phyloP scores from a whole-genome alignment of 495 filamentous ascomycete species.

The Pyrenula aspistea region DNA sequence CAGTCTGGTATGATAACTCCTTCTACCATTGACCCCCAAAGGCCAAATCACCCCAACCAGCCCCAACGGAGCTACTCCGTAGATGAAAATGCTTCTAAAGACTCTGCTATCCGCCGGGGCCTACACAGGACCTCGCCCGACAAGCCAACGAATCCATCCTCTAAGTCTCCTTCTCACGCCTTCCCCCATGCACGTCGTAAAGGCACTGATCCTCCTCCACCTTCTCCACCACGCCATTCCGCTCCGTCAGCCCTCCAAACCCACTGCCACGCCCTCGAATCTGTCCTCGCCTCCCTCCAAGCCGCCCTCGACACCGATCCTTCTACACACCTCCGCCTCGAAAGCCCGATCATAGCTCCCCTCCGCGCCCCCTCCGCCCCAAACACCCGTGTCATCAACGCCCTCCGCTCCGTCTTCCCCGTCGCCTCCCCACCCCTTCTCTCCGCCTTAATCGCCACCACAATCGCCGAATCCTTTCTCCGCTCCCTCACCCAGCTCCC shows the following conservation, averaged over 20 bases:
- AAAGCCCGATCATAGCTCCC: background rate
- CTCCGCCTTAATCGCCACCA: conserved; percentile 19
- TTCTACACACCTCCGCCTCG: background rate
- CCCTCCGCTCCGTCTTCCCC: conserved; percentile 2
- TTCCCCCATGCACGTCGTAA: no score
- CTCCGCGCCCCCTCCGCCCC: background rate
- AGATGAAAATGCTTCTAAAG: background rate
- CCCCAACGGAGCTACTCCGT: background rate
- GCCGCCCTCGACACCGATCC: background rate
- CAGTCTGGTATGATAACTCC: background rate
- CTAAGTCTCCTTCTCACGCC: background rate
- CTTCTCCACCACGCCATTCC: background rate
- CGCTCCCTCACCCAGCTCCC: conserved; percentile 15
- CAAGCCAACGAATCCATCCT: background rate
- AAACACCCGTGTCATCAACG: background rate
- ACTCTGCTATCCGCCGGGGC: background rate
- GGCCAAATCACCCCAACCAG: background rate
- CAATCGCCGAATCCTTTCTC: conserved; percentile 4
- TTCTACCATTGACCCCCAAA: background rate
- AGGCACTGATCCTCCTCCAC: background rate
- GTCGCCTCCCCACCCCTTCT: background rate
- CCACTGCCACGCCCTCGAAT: background rate
- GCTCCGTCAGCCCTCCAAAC: background rate
- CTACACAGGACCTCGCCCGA: background rate
- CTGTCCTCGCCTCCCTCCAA: background rate